A percentile compares a stretch with the other conserved stretches of the same genome.
These are phyloP conservation scores for Fusarium decemcellulare DNA, from an alignment of 2,329 filamentous ascomycete species.

Conservation along the genomic window DNA sequence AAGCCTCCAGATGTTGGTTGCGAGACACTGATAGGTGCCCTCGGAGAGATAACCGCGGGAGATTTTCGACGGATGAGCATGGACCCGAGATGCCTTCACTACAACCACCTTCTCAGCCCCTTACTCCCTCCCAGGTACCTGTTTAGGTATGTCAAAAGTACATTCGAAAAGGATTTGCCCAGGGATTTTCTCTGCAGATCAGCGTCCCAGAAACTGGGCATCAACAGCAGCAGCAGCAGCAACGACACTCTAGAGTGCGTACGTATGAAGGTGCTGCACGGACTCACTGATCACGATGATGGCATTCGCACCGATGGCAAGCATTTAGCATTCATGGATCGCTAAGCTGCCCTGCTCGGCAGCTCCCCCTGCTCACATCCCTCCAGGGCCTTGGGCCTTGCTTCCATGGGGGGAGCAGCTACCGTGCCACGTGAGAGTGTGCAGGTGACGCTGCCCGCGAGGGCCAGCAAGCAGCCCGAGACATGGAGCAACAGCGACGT, in stretches of 20 bases:
- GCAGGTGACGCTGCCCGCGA: slow-evolving; percentile 32
- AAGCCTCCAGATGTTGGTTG: slow-evolving; percentile 11
- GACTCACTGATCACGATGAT: slow-evolving; percentile 37
- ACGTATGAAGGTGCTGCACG: slow-evolving; percentile 18
- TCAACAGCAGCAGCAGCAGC: not conserved
- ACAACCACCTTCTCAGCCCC: not conserved
- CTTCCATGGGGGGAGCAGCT: slow-evolving; percentile 7
- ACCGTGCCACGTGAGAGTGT: slow-evolving; percentile 33
- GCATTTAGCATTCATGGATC: slow-evolving; percentile 12
- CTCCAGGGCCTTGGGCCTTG: slow-evolving; percentile 3
- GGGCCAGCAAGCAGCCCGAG: slow-evolving; percentile 7
- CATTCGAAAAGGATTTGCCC: not conserved
- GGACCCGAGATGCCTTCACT: not conserved
- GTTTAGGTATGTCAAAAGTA: too few relatives aligned
- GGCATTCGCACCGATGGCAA: slow-evolving; percentile 26
- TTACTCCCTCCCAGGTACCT: not conserved
- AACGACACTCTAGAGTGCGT: not conserved
- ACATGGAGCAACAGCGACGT: slow-evolving; percentile 3
- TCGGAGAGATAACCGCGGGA: slow-evolving; percentile 6
- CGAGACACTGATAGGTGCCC: not conserved
- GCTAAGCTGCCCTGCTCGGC: not conserved
- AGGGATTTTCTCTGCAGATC: slow-evolving; percentile 5
- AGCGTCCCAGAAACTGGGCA: not conserved
- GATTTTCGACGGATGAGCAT: not conserved
- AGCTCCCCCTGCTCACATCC: not conserved